Evolutionary conservation across 257 asterid genomes (phyloP).

Genomic region (Lithospermum erythrorhizon): DNA sequence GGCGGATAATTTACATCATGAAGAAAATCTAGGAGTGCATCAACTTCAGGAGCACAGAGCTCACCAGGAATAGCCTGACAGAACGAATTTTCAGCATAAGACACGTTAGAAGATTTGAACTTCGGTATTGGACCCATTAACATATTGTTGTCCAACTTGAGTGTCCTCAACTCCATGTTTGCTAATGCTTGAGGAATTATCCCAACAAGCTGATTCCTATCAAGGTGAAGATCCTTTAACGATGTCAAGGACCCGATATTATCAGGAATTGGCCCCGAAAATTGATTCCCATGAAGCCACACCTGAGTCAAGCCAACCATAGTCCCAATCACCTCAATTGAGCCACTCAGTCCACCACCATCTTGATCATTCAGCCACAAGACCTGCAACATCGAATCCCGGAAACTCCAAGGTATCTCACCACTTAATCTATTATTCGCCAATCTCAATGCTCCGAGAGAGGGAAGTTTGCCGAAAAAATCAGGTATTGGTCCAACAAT

Average conservation of each 20-base stretch:
- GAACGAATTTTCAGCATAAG: slow-evolving; percentile 45
- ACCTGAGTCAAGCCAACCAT: slow-evolving; percentile 44
- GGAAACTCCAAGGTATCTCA: slow-evolving; percentile 37
- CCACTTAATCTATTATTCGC: slow-evolving; percentile 51
- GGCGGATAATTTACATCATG: slow-evolving; percentile 41
- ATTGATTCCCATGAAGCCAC: slow-evolving; percentile 73
- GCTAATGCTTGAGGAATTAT: slow-evolving; percentile 54
- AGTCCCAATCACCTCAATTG: slow-evolving; percentile 38
- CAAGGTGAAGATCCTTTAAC: slow-evolving; percentile 43
- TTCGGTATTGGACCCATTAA: slow-evolving; percentile 76
- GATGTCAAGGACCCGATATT: slow-evolving; percentile 44
- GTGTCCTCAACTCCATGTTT: slow-evolving; percentile 24
- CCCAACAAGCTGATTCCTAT: slow-evolving; percentile 56
- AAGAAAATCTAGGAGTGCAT: slow-evolving; percentile 56
- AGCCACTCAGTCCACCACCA: slow-evolving; percentile 47
- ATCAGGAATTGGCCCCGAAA: slow-evolving; percentile 57
- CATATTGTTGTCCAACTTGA: slow-evolving; percentile 70
- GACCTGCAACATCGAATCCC: slow-evolving; percentile 45
- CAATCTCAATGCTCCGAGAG: slow-evolving; percentile 34
- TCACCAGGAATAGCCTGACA: slow-evolving; percentile 44
- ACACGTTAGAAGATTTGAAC: slow-evolving; percentile 36
- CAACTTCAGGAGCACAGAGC: slow-evolving; percentile 61
- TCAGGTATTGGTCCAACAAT: slow-evolving; percentile 63
- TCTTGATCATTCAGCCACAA: slow-evolving; percentile 75
- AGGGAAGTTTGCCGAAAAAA: slow-evolving; percentile 51